Evolutionary conservation across 2,329 filamentous ascomycete genomes (phyloP).

Genomic region (Neonectria magnoliae): DNA sequence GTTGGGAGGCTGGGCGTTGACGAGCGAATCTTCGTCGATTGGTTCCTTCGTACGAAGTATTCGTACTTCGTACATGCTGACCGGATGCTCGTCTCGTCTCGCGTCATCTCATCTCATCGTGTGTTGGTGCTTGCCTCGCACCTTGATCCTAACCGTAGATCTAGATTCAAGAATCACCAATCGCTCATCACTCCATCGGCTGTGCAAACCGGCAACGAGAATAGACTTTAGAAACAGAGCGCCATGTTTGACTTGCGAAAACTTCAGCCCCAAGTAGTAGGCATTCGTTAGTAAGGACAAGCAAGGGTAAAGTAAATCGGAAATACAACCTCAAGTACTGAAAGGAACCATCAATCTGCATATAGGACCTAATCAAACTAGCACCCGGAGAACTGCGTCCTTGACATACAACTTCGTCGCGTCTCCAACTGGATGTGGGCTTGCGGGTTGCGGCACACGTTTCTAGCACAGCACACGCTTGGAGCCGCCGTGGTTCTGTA

Average conservation of each 20-base stretch:
- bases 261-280: not conserved
- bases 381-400: not conserved
- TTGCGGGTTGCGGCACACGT: not conserved
- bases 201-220: not conserved
- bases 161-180: not conserved
- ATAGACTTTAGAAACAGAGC: not conserved
- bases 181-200: not conserved
- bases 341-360: no score
- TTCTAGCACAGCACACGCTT: slow-evolving; percentile 1
- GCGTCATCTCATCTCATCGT: not conserved
- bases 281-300: not conserved
- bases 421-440: slow-evolving; percentile 1
- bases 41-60: no score
- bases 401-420: not conserved
- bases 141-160: not conserved
- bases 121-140: not conserved
- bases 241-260: not conserved
- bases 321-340: not conserved
- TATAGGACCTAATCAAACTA: not conserved
- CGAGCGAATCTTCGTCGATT: not conserved
- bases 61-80: not conserved
- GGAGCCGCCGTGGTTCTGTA: not conserved
- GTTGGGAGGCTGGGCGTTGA: not conserved
- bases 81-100: not conserved
- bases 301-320: not conserved